Base-by-base conservation (phyloP, 2,329 filamentous ascomycete genomes). In the Venturia pyrina region DNA sequence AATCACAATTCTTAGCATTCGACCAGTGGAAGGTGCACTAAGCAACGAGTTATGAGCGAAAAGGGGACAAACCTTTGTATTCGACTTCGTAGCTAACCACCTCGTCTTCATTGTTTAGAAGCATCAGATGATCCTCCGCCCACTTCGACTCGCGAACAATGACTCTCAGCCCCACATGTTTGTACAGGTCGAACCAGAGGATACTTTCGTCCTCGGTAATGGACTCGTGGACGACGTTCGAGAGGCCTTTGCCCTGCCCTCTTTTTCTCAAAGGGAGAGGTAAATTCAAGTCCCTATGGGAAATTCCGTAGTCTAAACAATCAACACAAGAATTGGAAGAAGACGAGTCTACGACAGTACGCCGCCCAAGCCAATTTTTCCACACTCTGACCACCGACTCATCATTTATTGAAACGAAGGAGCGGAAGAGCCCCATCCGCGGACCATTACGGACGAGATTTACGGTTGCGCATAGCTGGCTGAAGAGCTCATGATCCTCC, bases 341-440 rank as follows among this genome's bases (percentile, higher is more conserved):
- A 34, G 53, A 59, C 28, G 53, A 37, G 28, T 37, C 53, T 6
- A 59, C 53, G 32, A 59, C 8, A n/a, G 53, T n/a, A 59, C 53
- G 53, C 15, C 53, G 53, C 5, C 15, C 79, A 44, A 95, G 78
- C 90, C 90, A 95, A 19, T 87, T 79, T 64, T 89, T 83, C 82
- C 86, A 93, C 0, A 95, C 80, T 37, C 90, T 82, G 48, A 91
- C 78, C 5, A 91, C 83, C 1, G 87, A 80, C 66, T 92, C 87
- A 65, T 85, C 83, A 17, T 53, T 53, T 48, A 93, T 78, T 53
- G 85, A 86, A 63, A 88, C 82, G 68, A 86, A 85, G 71, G 82
- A 87, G 64, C 85, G 77, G 69, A 91, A 87, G 0, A 89, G 73
- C 4, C 85, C 87, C 28, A 79, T 81, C 37, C 80, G 81, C 0